phyloP scores from a whole-genome alignment of 1,139 yeast genomes.

The Suhomyces maxii region DNA sequence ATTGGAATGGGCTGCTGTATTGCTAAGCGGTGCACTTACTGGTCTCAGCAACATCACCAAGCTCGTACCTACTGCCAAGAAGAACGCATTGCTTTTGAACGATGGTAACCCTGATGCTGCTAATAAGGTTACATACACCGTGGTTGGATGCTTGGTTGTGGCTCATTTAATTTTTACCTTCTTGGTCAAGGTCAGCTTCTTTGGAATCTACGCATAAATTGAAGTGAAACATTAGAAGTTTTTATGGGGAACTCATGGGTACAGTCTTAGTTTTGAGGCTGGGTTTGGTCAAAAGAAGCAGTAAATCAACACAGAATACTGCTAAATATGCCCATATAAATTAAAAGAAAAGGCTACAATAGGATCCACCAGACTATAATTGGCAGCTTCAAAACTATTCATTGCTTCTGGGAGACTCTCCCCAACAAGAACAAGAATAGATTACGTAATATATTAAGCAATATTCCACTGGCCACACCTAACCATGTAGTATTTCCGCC shows the following conservation, averaged over 20 bases:
- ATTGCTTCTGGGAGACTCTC: no score
- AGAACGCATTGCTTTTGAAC: constrained; percentile 32
- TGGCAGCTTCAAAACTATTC: no score
- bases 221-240: not conserved
- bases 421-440: no score
- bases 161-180: constrained; percentile 47
- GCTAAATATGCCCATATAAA: no score
- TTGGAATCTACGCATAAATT: constrained; percentile 31
- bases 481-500: no score
- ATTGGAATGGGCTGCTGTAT: constrained; percentile 50
- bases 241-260: no score
- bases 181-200: constrained; percentile 50
- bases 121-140: constrained; percentile 19
- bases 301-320: no score
- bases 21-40: constrained; percentile 46
- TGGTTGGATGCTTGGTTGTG: constrained; percentile 31
- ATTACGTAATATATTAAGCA: not conserved
- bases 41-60: constrained; percentile 49
- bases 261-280: not conserved
- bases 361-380: no score
- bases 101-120: constrained; percentile 26
- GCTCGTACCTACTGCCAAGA: constrained; percentile 41
- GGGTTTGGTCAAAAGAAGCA: not conserved
- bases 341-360: no score
- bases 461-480: no score